Percentiles rank a stretch among this genome's conserved stretches.
phyloP scores from a whole-genome alignment of 768 basidiomycete species.

The Kockovaella imperatae region DNA sequence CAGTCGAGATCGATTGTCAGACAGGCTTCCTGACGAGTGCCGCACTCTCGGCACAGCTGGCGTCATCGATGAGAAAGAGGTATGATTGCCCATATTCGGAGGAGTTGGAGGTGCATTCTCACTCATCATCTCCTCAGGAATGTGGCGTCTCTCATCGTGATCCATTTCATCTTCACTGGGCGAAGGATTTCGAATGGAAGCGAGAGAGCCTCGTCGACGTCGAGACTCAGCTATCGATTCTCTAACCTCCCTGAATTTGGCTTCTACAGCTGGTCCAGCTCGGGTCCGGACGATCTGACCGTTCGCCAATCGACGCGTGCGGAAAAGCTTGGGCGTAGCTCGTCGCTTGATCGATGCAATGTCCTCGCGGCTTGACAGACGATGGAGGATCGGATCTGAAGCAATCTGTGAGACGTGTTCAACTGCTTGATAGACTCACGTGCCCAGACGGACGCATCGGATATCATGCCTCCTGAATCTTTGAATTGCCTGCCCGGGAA shows the following conservation, averaged over 20 bases:
- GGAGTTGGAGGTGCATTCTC: not conserved
- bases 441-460: conserved; percentile 42
- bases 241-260: conserved; percentile 29
- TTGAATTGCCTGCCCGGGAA: conserved; percentile 43
- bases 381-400: conserved; percentile 37
- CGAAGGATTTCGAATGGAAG: not conserved
- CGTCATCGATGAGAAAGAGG: too few species aligned
- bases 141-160: not conserved
- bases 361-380: conserved; percentile 31
- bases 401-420: not conserved
- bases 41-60: too few species aligned
- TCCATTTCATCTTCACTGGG: too few species aligned
- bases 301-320: conserved; percentile 39
- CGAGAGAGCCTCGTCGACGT: conserved; percentile 8
- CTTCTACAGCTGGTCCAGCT: conserved; percentile 35
- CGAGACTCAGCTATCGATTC: conserved; percentile 19
- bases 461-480: conserved; percentile 35
- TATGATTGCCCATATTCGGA: not conserved
- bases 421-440: conserved; percentile 18
- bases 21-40: too few species aligned
- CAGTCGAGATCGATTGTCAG: too few species aligned
- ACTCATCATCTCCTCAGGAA: not conserved
- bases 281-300: conserved; percentile 31
- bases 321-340: conserved; percentile 42
- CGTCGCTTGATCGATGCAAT: conserved; percentile 35